Conservation (phyloP, 495 filamentous ascomycete species). For the Penicillium argentinense region DNA sequence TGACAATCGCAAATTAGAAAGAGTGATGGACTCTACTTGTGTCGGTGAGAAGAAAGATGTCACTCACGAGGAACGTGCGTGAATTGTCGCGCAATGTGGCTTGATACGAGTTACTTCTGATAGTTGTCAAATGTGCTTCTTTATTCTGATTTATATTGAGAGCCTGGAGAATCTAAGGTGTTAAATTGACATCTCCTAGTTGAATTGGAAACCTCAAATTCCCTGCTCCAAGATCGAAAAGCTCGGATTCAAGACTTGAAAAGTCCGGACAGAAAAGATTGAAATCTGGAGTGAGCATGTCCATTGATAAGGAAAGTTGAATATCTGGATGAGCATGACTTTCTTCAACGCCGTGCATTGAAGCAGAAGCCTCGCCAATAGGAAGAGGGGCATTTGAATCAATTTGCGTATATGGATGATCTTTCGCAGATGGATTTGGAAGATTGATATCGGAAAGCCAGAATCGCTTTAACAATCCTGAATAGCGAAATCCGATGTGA, state of each 20-base stretch:
- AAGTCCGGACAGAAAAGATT: slow-evolving; percentile 7
- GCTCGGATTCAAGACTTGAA: slow-evolving; percentile 1
- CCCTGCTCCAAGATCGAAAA: background rate
- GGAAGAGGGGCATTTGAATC: background rate
- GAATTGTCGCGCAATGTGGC: background rate
- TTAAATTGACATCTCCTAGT: too few relatives aligned
- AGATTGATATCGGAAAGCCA: background rate
- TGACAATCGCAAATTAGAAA: background rate
- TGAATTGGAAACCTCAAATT: background rate
- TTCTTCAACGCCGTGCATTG: too few relatives aligned
- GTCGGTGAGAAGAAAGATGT: background rate
- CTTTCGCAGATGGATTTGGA: background rate
- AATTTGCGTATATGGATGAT: background rate
- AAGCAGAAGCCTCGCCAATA: background rate
- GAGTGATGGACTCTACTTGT: background rate
- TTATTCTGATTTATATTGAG: too few relatives aligned
- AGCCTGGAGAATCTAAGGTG: too few relatives aligned
- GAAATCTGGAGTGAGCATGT: slow-evolving; percentile 2
- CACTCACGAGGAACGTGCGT: background rate
- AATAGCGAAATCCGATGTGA: slow-evolving; percentile 4
- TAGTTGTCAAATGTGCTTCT: too few relatives aligned
- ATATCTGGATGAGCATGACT: background rate
- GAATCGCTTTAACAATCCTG: slow-evolving; percentile 1
- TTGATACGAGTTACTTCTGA: too few relatives aligned
- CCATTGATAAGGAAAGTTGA: background rate